These are phyloP conservation scores for Canavalia gladiata DNA, from an alignment of 306 rosid genomes.

Conservation along the genomic window DNA sequence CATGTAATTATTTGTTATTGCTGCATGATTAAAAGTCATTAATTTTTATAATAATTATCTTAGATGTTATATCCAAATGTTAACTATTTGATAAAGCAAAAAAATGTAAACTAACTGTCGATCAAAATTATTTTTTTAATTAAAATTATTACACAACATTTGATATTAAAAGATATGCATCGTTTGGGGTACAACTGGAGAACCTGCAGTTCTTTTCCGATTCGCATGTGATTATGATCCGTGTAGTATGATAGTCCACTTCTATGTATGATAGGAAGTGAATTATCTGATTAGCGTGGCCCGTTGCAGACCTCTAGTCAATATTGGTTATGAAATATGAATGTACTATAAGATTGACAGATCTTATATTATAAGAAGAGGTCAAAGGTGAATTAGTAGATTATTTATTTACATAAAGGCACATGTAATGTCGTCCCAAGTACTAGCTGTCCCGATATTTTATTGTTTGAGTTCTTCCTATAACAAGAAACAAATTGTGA, in stretches of 20 bases:
- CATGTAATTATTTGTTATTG: too few species aligned
- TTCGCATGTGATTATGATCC: not conserved
- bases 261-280: not conserved
- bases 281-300: not conserved
- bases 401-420: constrained; percentile 33
- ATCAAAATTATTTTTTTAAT: too few species aligned
- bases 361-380: constrained; percentile 15
- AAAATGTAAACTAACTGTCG: too few species aligned
- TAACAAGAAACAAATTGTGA: not conserved
- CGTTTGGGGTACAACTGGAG: not conserved
- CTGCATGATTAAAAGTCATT: too few species aligned
- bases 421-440: constrained; percentile 37
- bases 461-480: not conserved
- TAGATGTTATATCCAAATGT: too few species aligned
- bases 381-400: not conserved
- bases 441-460: not conserved
- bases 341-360: constrained; percentile 13
- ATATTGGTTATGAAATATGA: not conserved
- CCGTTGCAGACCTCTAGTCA: not conserved
- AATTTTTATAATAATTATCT: too few species aligned
- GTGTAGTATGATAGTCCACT: not conserved
- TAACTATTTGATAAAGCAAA: too few species aligned
- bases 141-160: not conserved
- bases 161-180: not conserved
- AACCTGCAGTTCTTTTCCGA: not conserved